Conservation (phyloP, 371 early-diverging fungal genomes). For the Blyttiomyces sp. region DNA sequence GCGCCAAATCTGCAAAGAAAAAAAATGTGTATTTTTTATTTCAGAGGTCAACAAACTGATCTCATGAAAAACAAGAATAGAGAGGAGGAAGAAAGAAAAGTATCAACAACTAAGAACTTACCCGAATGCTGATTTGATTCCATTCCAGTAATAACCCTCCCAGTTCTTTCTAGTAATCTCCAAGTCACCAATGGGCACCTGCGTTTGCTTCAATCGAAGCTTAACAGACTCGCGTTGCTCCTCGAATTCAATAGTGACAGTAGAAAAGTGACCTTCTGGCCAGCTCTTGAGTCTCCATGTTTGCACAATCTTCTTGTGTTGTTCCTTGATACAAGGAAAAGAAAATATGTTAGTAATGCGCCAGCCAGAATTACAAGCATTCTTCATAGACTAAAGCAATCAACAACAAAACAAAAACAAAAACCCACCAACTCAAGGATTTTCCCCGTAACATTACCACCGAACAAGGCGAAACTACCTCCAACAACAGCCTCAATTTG, state of each 20-base stretch:
- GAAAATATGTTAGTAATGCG: neutral
- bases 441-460: conserved; percentile 83
- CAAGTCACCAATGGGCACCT: conserved; percentile 87
- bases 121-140: conserved; percentile 91
- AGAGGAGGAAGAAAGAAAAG: no score
- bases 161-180: conserved; percentile 82
- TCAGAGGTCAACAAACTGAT: no score
- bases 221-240: conserved; percentile 66
- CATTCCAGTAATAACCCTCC: conserved; percentile 89
- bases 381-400: neutral
- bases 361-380: no score
- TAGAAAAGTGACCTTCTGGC: conserved; percentile 86
- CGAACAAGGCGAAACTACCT: conserved; percentile 71
- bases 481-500: conserved; percentile 54
- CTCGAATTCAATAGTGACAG: conserved; percentile 68
- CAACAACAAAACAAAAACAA: neutral
- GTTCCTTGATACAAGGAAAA: conserved; percentile 2
- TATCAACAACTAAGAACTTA: no score
- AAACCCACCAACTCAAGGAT: conserved; percentile 60
- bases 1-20: no score
- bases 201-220: conserved; percentile 75
- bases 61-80: no score
- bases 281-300: conserved; percentile 83
- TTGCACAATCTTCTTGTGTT: conserved; percentile 71
- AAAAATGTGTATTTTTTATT: no score